Percentiles rank a stretch among this genome's conserved stretches.
Evolutionary conservation across 2,329 filamentous ascomycete species (phyloP).

Genomic region (Stagonosporopsis vannaccii): DNA sequence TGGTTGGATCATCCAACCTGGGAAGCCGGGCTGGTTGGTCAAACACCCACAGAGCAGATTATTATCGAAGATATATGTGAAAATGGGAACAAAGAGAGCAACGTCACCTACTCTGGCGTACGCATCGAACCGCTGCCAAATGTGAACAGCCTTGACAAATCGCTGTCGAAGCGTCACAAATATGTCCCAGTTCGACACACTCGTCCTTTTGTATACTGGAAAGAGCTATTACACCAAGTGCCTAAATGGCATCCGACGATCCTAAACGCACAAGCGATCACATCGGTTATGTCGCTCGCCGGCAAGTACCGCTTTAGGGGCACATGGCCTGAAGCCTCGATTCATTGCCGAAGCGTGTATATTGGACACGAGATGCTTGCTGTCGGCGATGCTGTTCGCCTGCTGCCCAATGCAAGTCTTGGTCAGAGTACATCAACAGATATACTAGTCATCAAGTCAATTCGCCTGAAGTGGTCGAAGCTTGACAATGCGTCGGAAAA

Average conservation of each 20-base stretch:
- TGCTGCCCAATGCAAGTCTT: conserved; percentile 43
- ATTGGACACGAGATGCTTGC: conserved; percentile 64
- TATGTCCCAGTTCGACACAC: conserved; percentile 63
- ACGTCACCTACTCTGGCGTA: conserved; percentile 61
- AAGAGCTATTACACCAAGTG: conserved; percentile 55
- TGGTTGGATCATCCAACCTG: conserved; percentile 57
- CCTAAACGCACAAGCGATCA: conserved; percentile 60
- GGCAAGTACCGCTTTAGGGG: conserved; percentile 62
- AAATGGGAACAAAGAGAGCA: conserved; percentile 49
- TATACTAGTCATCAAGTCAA: conserved; percentile 62
- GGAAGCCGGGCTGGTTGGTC: conserved; percentile 65
- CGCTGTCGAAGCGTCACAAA: conserved; percentile 60
- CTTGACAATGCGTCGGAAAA: conserved; percentile 57
- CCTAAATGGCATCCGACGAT: conserved; percentile 62
- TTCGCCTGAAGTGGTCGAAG: conserved; percentile 58
- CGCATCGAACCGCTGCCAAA: conserved; percentile 65
- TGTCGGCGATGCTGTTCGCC: conserved; percentile 62
- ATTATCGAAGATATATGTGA: conserved; percentile 56
- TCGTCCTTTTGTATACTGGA: conserved; percentile 63
- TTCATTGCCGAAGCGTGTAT: conserved; percentile 63
- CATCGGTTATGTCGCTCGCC: conserved; percentile 61
- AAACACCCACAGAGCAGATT: conserved; percentile 56
- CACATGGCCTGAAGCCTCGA: conserved; percentile 60
- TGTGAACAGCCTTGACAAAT: conserved; percentile 59
- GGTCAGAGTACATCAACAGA: conserved; percentile 53